Conservation (phyloP, 306 rosid species). For the apple (Malus domestica) region DNA sequence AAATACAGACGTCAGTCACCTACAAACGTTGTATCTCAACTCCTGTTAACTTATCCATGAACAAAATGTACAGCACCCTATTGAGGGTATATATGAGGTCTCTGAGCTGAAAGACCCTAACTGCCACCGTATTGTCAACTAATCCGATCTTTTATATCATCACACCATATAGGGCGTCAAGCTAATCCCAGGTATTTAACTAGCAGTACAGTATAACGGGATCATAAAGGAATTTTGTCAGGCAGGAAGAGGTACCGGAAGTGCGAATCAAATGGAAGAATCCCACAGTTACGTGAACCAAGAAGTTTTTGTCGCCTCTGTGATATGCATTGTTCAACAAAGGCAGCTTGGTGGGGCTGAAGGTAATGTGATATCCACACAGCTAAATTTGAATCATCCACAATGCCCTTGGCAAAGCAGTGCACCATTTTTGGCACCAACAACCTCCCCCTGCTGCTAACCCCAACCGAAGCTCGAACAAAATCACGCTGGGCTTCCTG, state of each 20-base stretch:
- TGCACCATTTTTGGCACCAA: conserved; percentile 67
- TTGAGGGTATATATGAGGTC: background rate
- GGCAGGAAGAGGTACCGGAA: conserved; percentile 65
- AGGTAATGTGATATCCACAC: conserved; percentile 71
- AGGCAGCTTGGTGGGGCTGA: conserved; percentile 55
- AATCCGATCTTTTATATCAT: background rate
- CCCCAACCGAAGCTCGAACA: conserved; percentile 61
- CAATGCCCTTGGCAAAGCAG: conserved; percentile 53
- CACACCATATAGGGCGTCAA: background rate
- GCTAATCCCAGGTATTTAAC: background rate
- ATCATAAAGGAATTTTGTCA: conserved; percentile 10
- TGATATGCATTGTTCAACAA: conserved; percentile 59
- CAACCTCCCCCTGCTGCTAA: conserved; percentile 60
- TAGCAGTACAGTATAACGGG: background rate
- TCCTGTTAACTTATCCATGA: conserved; percentile 11
- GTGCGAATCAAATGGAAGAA: conserved; percentile 59
- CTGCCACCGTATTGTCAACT: conserved; percentile 2
- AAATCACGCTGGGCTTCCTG: conserved; percentile 59
- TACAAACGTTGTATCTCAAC: background rate
- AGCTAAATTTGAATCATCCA: conserved; percentile 55
- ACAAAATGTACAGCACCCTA: conserved; percentile 31
- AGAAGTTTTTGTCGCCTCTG: conserved; percentile 60
- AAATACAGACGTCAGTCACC: background rate
- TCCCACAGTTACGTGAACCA: conserved; percentile 57
- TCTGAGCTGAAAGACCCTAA: conserved; percentile 18